These are phyloP conservation scores for Solanum pennellii DNA, from an alignment of 257 asterid genomes.

Conservation along the genomic window DNA sequence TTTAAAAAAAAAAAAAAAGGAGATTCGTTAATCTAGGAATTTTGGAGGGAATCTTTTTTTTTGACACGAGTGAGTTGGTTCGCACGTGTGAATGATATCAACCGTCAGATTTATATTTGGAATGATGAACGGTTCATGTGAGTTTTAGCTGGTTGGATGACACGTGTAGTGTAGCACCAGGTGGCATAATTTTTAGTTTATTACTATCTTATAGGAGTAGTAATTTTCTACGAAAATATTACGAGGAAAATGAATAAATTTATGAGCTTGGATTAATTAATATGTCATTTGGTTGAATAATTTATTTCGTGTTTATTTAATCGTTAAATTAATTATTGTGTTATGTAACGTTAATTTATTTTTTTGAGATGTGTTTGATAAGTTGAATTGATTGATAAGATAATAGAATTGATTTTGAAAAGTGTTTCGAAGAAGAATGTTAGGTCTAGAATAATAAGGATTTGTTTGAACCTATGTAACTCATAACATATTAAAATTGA, in stretches of 20 bases:
- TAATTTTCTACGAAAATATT: not conserved
- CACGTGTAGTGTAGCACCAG: not conserved
- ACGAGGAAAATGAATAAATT: not conserved
- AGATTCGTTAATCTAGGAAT: not conserved
- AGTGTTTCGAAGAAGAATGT: not conserved
- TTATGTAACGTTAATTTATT: not conserved
- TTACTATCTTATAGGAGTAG: not conserved
- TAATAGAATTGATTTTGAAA: not conserved
- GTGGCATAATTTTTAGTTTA: not conserved
- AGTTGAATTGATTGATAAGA: not conserved
- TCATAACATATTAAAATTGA: not conserved
- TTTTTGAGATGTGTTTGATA: not conserved
- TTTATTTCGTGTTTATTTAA: not conserved
- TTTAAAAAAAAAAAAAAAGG: not conserved
- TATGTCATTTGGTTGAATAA: not conserved
- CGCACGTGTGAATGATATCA: not conserved
- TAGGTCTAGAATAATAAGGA: not conserved
- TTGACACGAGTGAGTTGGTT: not conserved
- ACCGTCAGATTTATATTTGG: not conserved
- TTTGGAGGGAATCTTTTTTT: not conserved
- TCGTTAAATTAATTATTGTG: not conserved
- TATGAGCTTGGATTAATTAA: not conserved
- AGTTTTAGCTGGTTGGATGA: not conserved
- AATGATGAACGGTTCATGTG: not conserved
- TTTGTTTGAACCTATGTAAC: not conserved